Evolutionary conservation across 192 early-diverging fungal species (phyloP), one percentile per base, ranked within the genome.

Genomic region (Umbelopsis isabellina): DNA sequence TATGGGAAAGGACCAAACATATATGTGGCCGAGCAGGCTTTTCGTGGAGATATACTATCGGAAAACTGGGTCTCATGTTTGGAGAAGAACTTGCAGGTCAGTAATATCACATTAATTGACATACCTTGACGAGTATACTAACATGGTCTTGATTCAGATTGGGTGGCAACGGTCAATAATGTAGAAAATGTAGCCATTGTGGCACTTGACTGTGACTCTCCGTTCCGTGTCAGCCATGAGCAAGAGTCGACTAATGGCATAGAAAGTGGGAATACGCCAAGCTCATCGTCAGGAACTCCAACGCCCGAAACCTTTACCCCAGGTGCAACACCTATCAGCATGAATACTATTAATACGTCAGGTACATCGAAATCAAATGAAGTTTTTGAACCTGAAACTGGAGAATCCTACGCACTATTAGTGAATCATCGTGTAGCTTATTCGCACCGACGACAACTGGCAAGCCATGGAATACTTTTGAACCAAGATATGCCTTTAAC

Each of bases 31-130:
- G 78, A 30, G 72, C 81, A 27, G 82, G 76, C 4, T 82, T 80
- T 41, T 41, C 46, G 18, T 84, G 81, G 81, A 81, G 81, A 30
- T 80, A 79, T 47, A 81, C 84, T 10, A 75, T 86, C 49, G 78
- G 80, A 48, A 86, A 86, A 61, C 66, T 86, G 1, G 85, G 85
- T 2, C 45, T 83, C 12, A 77, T 86, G 81, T 80, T 79, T 46
- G 77, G 76, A 8, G 45, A 69, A 11, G 84, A 86, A 47, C 53
- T 86, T 25, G 51, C 76, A 45, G 83, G 75, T 76, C 30, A 67
- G 58, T 22, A 69, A 74, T 10, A 50, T 69, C 25, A 66, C 73
- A 52, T 67, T 49, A 11, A 67, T 73, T 15, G 52, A 71, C 35
- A 71, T 74, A 13, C 46, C 70, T 30, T 78, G 20, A 55, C 73